Evolutionary conservation across 805 yeast genomes (phyloP).

Genomic region (Cyberlindnera suaveolens): DNA sequence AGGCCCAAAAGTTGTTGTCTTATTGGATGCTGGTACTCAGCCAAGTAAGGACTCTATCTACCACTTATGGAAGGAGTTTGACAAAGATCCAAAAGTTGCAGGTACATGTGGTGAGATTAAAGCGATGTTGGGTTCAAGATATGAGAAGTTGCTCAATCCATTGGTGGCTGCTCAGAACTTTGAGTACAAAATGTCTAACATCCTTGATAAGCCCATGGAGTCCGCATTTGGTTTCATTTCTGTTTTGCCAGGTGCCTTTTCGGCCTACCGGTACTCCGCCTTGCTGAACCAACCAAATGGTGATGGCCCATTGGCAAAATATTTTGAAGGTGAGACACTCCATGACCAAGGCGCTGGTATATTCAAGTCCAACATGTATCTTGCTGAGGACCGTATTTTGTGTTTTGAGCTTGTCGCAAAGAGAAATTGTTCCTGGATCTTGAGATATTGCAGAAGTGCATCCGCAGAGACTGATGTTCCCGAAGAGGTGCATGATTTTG

Average conservation of each 20-base stretch:
- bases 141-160: conserved; percentile 63
- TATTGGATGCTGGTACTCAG: conserved; percentile 92
- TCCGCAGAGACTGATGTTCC: conserved; percentile 96
- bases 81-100: conserved; percentile 70
- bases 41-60: conserved; percentile 82
- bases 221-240: conserved; percentile 91
- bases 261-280: conserved; percentile 87
- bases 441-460: conserved; percentile 82
- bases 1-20: conserved; percentile 75
- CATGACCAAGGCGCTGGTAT: conserved; percentile 65
- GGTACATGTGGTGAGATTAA: conserved; percentile 98
- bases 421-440: conserved; percentile 60
- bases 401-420: conserved; percentile 96
- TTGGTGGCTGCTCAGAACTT: conserved; percentile 94
- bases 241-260: conserved; percentile 94
- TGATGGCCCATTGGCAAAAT: conserved; percentile 79
- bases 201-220: conserved; percentile 93
- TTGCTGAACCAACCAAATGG: conserved; percentile 63
- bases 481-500: conserved; percentile 75
- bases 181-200: conserved; percentile 93
- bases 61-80: conserved; percentile 84
- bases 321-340: conserved; percentile 87
- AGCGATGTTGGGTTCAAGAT: conserved; percentile 67
- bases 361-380: conserved; percentile 92
- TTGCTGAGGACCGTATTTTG: conserved; percentile 93